These are phyloP conservation scores for Elaeis guineensis DNA, from an alignment of 176 grass and related monocot species.

Conservation along the genomic window DNA sequence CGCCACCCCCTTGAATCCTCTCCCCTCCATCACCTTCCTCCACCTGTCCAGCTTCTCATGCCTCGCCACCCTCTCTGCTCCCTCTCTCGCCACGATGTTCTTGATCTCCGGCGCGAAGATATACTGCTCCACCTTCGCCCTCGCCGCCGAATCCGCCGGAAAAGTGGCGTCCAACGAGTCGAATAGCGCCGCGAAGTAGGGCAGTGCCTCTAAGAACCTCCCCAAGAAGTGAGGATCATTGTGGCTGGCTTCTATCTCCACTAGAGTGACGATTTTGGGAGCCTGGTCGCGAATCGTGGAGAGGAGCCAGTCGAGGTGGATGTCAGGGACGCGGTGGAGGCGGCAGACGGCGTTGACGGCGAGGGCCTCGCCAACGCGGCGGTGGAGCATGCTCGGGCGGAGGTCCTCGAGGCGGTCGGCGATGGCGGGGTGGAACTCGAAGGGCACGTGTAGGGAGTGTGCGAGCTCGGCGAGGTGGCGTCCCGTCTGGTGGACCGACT, in stretches of 20 bases:
- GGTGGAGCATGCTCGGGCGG: conserved; percentile 26
- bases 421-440: conserved; percentile 38
- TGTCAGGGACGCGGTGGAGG: conserved; percentile 36
- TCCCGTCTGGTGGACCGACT: conserved; percentile 25
- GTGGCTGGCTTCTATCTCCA: conserved; percentile 47
- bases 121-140: conserved; percentile 28
- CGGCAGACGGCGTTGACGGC: conserved; percentile 37
- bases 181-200: conserved; percentile 44
- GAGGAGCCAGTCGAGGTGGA: conserved; percentile 16
- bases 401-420: conserved; percentile 33
- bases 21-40: conserved; percentile 33
- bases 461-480: conserved; percentile 40
- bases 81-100: conserved; percentile 40
- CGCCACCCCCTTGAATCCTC: conserved; percentile 30
- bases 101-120: conserved; percentile 28
- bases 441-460: conserved; percentile 41
- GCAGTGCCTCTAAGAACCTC: conserved; percentile 40
- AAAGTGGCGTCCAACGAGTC: conserved; percentile 36
- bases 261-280: conserved; percentile 33
- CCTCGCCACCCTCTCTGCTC: conserved; percentile 28
- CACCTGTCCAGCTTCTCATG: conserved; percentile 35
- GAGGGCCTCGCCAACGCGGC: conserved; percentile 45
- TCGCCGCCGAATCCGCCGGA: conserved; percentile 16
- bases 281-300: conserved; percentile 20
- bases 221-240: conserved; percentile 33